Evolutionary conservation across 2,329 filamentous ascomycete species (phyloP), one percentile per base, ranked within the genome.

Genomic region (Fusarium zealandicum): DNA sequence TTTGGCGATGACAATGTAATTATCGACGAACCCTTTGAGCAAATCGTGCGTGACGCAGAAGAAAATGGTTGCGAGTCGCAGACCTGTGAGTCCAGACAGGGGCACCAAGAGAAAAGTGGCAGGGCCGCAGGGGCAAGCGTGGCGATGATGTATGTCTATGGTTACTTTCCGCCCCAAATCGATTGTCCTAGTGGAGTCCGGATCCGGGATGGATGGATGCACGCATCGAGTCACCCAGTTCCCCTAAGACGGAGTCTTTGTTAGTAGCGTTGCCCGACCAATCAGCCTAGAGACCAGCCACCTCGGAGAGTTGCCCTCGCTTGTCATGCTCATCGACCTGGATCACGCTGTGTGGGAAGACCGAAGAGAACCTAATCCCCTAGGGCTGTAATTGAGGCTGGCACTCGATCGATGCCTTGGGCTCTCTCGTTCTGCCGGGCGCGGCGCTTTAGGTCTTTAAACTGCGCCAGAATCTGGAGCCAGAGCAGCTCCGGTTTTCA

Each of bases 141-240:
- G 65, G 65, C 65, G 65, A 71, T 69, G 64, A 68, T 73, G 66
- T 70, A 66, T 71, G 58, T 66, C 62, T 70, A 57, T 67, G 67
- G 68, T 69, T 66, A 60, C 65, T 69, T 65, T 62, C 59, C 61
- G 65, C 67, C 67, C 65, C 66, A 66, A 66, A 65, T 68, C 64
- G 66, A 66, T 61, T 61, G 61, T 60, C 54, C 49, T 58, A 61
- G 69, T 70, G 70, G 70, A 67, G 67, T 70, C 71, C 69, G 69
- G 69, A 73, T 73, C 69, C 70, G 71, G 66, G 66, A 63, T 63
- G 66, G 64, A 63, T 64, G 63, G 56, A 67, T 64, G 54, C 47
- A 62, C 51, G 61, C 59, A 66, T 68, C 59, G 59, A 65, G 59
- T 66, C 53, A 63, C 52, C 60, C 49, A 62, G 48, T 59, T 59